A percentile compares a stretch with the other conserved stretches of the same genome.
Conservation (phyloP, 2,329 filamentous ascomycete species). For the Cladophialophora yegresii region DNA sequence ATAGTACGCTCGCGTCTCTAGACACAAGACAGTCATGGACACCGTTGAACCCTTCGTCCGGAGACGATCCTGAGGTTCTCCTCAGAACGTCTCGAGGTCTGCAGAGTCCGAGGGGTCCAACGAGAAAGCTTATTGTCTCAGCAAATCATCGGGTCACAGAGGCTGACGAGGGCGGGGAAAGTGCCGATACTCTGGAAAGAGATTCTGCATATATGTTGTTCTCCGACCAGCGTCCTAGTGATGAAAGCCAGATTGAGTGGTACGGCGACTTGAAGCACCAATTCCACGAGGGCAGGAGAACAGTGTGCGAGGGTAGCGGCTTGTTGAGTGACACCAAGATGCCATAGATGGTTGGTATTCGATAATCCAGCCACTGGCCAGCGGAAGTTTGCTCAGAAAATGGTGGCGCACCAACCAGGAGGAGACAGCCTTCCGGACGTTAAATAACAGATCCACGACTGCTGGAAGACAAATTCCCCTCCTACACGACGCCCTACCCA, state of each 20-base stretch:
- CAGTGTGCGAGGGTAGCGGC: constrained; percentile 29
- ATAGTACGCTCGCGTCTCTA: constrained; percentile 40
- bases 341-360: not conserved
- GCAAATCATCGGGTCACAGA: not conserved
- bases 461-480: not conserved
- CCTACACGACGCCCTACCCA: not conserved
- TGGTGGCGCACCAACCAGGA: not conserved
- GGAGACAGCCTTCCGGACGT: not conserved
- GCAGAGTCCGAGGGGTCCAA: constrained; percentile 28
- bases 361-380: not conserved
- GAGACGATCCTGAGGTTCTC: constrained; percentile 32
- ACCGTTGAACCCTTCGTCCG: constrained; percentile 26
- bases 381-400: no score
- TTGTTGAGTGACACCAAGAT: constrained; percentile 8
- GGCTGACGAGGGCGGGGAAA: constrained; percentile 4
- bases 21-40: constrained; percentile 28
- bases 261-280: constrained; percentile 10
- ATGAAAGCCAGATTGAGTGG: constrained; percentile 11
- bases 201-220: constrained; percentile 34
- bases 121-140: constrained; percentile 24
- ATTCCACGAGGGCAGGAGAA: constrained; percentile 17
- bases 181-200: constrained; percentile 3
- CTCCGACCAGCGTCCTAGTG: constrained; percentile 19
- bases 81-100: constrained; percentile 29
- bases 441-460: not conserved